A percentile compares a stretch with the other conserved stretches of the same genome.
These are phyloP conservation scores for Pelagophyceae sp. DNA, from an alignment of 352 stramenopile genomes.

Conservation along the genomic window DNA sequence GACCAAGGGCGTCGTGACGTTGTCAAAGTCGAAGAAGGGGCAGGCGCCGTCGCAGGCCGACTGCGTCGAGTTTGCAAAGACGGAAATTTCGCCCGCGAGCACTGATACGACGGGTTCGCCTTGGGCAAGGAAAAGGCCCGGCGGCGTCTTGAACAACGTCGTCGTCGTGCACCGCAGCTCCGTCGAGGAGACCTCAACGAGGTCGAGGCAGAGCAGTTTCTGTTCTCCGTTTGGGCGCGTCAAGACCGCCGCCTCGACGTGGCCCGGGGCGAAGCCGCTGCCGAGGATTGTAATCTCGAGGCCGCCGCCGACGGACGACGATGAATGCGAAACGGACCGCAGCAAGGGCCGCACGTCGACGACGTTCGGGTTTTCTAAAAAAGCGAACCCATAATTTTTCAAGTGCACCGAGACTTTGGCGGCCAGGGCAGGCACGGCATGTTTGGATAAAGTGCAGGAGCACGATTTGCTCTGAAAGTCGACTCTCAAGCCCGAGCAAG, in stretches of 20 bases:
- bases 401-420: background rate
- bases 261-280: background rate
- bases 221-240: background rate
- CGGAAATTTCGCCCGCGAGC: background rate
- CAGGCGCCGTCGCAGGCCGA: background rate
- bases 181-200: background rate
- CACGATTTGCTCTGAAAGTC: background rate
- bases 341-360: background rate
- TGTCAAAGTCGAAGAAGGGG: background rate
- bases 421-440: background rate
- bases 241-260: background rate
- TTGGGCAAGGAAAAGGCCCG: background rate
- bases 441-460: background rate
- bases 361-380: too few relatives aligned
- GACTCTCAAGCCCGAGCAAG: background rate
- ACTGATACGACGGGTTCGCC: background rate
- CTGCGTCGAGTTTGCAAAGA: background rate
- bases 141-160: background rate
- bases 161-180: background rate
- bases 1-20: background rate
- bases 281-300: background rate
- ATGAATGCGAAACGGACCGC: background rate
- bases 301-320: background rate
- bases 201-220: background rate
- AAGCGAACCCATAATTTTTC: background rate